A percentile compares a stretch with the other conserved stretches of the same genome.
Evolutionary conservation across 345 rosid genomes (phyloP).

Genomic region (Laguncularia racemosa): DNA sequence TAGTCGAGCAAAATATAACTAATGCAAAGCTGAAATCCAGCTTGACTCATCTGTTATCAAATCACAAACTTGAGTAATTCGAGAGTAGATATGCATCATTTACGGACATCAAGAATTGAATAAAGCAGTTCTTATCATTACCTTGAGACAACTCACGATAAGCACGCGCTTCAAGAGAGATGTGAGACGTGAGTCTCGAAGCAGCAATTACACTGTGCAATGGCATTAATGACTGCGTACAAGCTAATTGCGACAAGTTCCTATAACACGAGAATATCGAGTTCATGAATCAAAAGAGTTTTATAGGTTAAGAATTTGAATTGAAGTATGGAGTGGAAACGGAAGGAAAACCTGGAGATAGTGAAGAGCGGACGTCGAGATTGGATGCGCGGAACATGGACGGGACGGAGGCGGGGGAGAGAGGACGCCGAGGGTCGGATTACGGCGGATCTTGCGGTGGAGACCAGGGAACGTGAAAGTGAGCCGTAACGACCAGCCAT

Average conservation of each 20-base stretch:
- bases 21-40: no score
- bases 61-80: no score
- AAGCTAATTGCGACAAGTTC: conserved; percentile 17
- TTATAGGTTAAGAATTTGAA: background rate
- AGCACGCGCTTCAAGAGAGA: conserved; percentile 19
- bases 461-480: conserved; percentile 13
- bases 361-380: conserved; percentile 17
- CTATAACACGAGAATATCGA: background rate
- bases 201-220: conserved; percentile 17
- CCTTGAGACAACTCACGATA: conserved; percentile 29
- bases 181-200: conserved; percentile 17
- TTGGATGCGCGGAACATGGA: conserved; percentile 1
- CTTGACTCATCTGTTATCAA: no score
- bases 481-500: conserved; percentile 26
- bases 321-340: background rate
- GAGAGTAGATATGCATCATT: no score
- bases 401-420: conserved; percentile 16
- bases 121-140: background rate
- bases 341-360: conserved; percentile 9
- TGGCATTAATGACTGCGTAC: conserved; percentile 20
- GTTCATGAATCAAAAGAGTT: background rate
- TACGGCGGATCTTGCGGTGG: conserved; percentile 13
- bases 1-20: no score
- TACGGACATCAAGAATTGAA: no score
- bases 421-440: conserved; percentile 12